Base-by-base conservation (phyloP, 2,329 filamentous ascomycete genomes). In the Alternaria atra region DNA sequence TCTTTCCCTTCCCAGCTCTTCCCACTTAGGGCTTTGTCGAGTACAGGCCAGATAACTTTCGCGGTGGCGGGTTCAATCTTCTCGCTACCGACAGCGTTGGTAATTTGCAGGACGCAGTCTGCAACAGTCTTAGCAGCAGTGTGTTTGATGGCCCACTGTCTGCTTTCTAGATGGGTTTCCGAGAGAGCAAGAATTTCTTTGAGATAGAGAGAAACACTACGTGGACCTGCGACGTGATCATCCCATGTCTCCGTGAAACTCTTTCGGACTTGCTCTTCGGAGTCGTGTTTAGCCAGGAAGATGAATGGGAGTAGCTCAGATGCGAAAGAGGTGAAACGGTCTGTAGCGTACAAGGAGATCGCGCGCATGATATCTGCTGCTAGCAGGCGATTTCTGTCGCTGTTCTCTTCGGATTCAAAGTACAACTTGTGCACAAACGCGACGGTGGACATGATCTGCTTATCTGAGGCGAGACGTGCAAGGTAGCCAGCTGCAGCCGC, bases 1-100 rank as follows among this genome's bases (percentile, higher is more conserved):
- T 97, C 93, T 76, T 99, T 99, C 23, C 93, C 93, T 0, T 91
- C 86, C 84, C 97, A 99, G 0, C 94, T 97, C 84, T 97, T 98
- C 12, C 97, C 88, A 2, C 88, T 87, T 40, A 98, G 80, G 1
- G 92, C 89, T 72, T 91, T 92, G 65, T 97, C 92, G 48, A 97
- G 84, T 2, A 90, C 86, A 0, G 92, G 92, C 94, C 94, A 99
- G 23, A 97, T 82, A 15, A 82, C 81, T 66, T 84, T 82, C 17
- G 91, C 83, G 40, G 89, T 87, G 3, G 83, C 73, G 17, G 85
- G 83, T 62, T 86, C 87, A 54, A 92, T 86, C 51, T 87, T 84
- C 0, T 86, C 87, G 6, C 84, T 79, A 2, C 66, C 65, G 48
- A 92, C 87, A 43, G 87, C 84, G 5, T 75, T 65, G 5, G 83